Evolutionary conservation across 345 rosid species (phyloP), one percentile per base, ranked within the genome.

Genomic region (Bruguiera gymnorhiza): DNA sequence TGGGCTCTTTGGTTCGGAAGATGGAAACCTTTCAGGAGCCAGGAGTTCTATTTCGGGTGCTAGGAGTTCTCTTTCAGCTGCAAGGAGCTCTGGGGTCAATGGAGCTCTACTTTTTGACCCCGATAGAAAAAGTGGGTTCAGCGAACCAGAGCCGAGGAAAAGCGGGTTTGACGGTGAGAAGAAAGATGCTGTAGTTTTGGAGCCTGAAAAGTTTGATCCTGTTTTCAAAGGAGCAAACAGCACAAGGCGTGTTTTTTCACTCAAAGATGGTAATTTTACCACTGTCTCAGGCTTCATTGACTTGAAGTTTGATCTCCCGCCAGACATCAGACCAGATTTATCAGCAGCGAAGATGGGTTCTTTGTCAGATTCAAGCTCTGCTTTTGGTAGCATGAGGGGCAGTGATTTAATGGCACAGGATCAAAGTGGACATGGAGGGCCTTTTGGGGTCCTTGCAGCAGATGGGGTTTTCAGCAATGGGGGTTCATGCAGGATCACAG

Each of bases 211-310:
- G 63, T 67, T 70, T 27, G 78, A 65, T 24, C 8, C 58, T 59
- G 69, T 76, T 69, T 77, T 26, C 7, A 68, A 43, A 8, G 76
- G 73, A 13, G 51, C 73, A 30, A 82, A 79, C 72, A 67, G 36
- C 10, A 53, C 75, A 7, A 84, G 91, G 62, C 82, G 96, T 16
- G 88, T 88, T 13, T 80, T 87, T 73, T 89, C 96, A 4, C 83
- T 88, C 61, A 90, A 83, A 73, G 97, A 92, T 75, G 88, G 84
- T 60, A 89, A 84, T 65, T 90, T 88, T 15, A 83, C 83, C 0
- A 89, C 88, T 24, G 86, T 81, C 60, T 81, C 91, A 30, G 92
- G 91, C 23, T 92, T 95, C 72, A 95, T 95, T 26, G 99, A 95
- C 73, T 79, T 95, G 62, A 92, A 92, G 66, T 95, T 95, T 62